Evolutionary conservation across 306 rosid genomes (phyloP), one percentile per base, ranked within the genome.

Genomic region (Abrus precatorius): DNA sequence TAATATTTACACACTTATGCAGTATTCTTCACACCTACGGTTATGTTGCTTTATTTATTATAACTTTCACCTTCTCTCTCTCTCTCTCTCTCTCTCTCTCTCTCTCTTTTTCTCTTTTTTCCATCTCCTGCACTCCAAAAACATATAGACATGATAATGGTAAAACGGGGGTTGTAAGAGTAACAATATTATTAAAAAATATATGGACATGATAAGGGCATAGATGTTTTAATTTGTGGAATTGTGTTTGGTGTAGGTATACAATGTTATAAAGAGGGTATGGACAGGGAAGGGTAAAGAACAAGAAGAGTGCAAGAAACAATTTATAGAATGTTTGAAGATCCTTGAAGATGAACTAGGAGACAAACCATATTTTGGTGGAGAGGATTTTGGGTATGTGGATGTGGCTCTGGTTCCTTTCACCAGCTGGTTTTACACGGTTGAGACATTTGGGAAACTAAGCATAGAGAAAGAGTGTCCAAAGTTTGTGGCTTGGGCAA

Each of bases 371-470:
- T 86, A 77, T 76, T 88, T 86, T 72, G 91, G 87, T 48, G 88
- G 90, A 27, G 89, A 90, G 1, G 61, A 74, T 0, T 73, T 90
- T 28, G 90, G 92, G 48, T 88, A 83, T 56, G 80, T 83, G 43
- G 94, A 90, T 81, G 74, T 88, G 69, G 90, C 87, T 12, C 88
- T 90, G 10, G 75, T 86, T 75, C 88, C 94, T 20, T 76, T 90
- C 74, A 83, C 89, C 0, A 66, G 87, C 74, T 88, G 92, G 94
- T 88, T 90, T 57, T 86, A 88, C 76, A 67, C 87, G 0, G 85
- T 78, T 1, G 89, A 90, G 78, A 79, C 80, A 0, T 79, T 12
- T 1, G 94, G 84, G 8, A 81, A 83, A 30, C 73, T 88, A 47
- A 88, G 81, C 75, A 80, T 81, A 14, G 88, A 72, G 50, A 60